Evolutionary conservation across 192 early-diverging fungal species (phyloP).

Genomic region (Rhizophagus prolifer): DNA sequence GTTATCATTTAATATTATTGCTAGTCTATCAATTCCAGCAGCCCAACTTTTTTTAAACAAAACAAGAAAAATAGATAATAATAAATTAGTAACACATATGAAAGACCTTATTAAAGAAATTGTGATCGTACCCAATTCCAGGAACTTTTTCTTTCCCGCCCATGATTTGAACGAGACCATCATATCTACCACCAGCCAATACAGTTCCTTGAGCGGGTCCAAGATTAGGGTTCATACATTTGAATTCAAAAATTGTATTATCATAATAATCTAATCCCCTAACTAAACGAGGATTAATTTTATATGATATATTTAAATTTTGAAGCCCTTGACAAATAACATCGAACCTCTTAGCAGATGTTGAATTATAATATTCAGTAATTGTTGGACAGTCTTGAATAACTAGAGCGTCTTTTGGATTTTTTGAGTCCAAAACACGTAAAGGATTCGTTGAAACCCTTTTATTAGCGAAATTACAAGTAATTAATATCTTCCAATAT

Average conservation of each 20-base stretch:
- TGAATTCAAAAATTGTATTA: slow-evolving; percentile 68
- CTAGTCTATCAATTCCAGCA: slow-evolving; percentile 63
- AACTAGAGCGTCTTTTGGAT: slow-evolving; percentile 48
- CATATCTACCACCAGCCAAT: slow-evolving; percentile 68
- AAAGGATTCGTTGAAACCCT: slow-evolving; percentile 60
- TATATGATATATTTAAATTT: slow-evolving; percentile 49
- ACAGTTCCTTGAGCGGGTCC: slow-evolving; percentile 64
- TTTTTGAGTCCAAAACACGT: slow-evolving; percentile 64
- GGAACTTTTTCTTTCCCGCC: slow-evolving; percentile 52
- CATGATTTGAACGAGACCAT: slow-evolving; percentile 54
- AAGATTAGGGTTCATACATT: slow-evolving; percentile 32
- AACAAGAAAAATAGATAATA: too few relatives aligned
- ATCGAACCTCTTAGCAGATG: slow-evolving; percentile 46
- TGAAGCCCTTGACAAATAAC: slow-evolving; percentile 46
- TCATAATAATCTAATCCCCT: slow-evolving; percentile 73
- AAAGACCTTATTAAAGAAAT: neutral
- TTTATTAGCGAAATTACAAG: neutral
- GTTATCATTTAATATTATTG: slow-evolving; percentile 40
- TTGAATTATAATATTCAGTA: slow-evolving; percentile 41
- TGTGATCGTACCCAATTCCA: slow-evolving; percentile 45
- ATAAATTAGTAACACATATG: too few relatives aligned
- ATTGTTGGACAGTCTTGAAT: slow-evolving; percentile 43
- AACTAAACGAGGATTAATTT: slow-evolving; percentile 52
- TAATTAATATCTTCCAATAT: neutral
- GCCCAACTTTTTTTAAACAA: too few relatives aligned